Conservation (phyloP, 257 asterid genomes). For the Henckelia pumila region DNA sequence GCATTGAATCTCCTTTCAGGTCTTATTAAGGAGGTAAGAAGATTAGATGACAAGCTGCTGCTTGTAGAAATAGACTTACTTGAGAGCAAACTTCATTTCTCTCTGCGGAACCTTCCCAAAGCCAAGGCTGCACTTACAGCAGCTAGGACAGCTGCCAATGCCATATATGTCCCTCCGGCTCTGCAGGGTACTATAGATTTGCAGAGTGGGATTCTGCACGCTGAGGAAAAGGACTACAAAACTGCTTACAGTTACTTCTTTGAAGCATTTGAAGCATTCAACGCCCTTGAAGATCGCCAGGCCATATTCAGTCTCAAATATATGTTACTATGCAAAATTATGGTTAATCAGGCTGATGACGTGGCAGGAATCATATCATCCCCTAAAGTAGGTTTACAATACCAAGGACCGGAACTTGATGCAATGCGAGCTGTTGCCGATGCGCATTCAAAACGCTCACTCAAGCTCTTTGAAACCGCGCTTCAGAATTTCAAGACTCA, state of each 20-base stretch:
- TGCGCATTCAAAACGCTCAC: constrained; percentile 60
- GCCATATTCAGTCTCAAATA: constrained; percentile 60
- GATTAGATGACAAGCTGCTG: constrained; percentile 59
- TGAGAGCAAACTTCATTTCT: constrained; percentile 68
- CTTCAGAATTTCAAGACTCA: constrained; percentile 52
- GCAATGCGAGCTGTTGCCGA: constrained; percentile 73
- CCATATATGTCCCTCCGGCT: constrained; percentile 66
- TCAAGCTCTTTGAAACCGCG: constrained; percentile 56
- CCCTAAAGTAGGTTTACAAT: constrained; percentile 56
- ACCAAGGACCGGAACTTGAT: constrained; percentile 61
- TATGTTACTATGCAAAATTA: constrained; percentile 58
- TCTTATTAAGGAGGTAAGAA: constrained; percentile 59
- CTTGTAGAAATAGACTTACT: constrained; percentile 61
- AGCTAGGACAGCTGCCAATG: constrained; percentile 69
- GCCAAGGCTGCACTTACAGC: constrained; percentile 72
- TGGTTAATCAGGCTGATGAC: constrained; percentile 66
- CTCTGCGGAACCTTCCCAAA: constrained; percentile 58
- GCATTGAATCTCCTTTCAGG: constrained; percentile 60
- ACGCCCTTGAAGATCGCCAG: constrained; percentile 58
- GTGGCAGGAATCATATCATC: constrained; percentile 62
- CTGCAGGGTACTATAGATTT: constrained; percentile 62
- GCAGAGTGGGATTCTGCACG: constrained; percentile 64
- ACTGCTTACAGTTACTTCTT: constrained; percentile 61
- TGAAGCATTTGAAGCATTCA: constrained; percentile 69
- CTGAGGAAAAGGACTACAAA: constrained; percentile 65